Base-by-base conservation (phyloP, 1,139 yeast species). In the Suhomyces ambrosiae region DNA sequence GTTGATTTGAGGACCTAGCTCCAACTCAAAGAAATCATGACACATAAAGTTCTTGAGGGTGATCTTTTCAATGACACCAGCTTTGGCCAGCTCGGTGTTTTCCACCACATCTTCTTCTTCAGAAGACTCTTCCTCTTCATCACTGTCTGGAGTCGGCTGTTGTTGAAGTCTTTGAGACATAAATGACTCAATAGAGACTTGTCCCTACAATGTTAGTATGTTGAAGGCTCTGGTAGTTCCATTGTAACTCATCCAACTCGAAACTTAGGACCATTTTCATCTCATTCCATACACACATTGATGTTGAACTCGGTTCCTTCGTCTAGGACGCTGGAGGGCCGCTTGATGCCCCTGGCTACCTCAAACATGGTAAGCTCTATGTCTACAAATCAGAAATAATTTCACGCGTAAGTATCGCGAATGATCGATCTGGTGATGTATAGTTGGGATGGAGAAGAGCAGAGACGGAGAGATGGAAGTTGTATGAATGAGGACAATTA, bases 1-100 rank as follows among this genome's bases (percentile, higher is more conserved):
- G 60, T 92, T 94, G 46, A 92, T 73, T 41, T 84, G 79, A 0
- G 95, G 95, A 0, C 96, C 96, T 28, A 94, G 71, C 2, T 75
- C 76, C 12, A 92, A 63, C 39, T 80, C 82, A 52, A 94, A 85
- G 37, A 86, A 79, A 32, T 80, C 83, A 54, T 92, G 98, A 79
- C 97, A 70, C 76, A 86, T 86, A 57, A 86, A 86, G 60, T 86
- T 86, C 45, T 73, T 71, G 15, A 86, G 61, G 11, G 71, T 69
- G 3, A 86, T 69, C 38, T 66, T 70, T 47, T 77, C 76, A 26
- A 86, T 80, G 16, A 75, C 68, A 5, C 85, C 85, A 0, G 82
- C 77, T 17, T 57, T 54, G 0, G 76, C 73, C 2, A 75, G 74
- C 38, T 54, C 39, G 35, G 49, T 45, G 39, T 52, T 44, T 5